Base-by-base conservation (phyloP, 2,329 filamentous ascomycete genomes). In the Ambrosiella xylebori region DNA sequence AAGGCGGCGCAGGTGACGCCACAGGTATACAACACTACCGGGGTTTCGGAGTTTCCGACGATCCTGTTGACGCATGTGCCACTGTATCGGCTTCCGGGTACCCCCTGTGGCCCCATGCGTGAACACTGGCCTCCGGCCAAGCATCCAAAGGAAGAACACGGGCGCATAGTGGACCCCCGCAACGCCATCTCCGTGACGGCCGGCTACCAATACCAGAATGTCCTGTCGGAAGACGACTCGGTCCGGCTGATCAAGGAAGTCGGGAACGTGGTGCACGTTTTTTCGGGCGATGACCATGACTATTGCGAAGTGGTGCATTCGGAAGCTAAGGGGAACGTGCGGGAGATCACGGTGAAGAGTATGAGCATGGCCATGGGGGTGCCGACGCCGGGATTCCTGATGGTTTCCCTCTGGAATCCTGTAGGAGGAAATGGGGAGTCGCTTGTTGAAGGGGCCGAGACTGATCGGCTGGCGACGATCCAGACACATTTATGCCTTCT, bases 311-410 rank as follows among this genome's bases (percentile, higher is more conserved):
- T 97, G 6, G 76, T 83, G 0, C 93, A 98, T 69, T 80, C 82
- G 2, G 76, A 80, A 15, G 80, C 83, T 60, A 82, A 82, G 62
- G 77, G 76, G 39, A 78, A 76, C 35, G 79, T 84, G 38, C 76
- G 74, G 54, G 93, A 98, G 68, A 94, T 96, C 63, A 98, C 93
- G 0, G 89, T 97, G 64, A 98, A 98, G 72, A 90, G 85, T 66
- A 81, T 94, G 63, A 94, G 84, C 65, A 95, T 91, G 88, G 89
- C 88, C 15, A 97, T 97, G 93, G 90, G 93, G 7, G 86, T 98
- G 1, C 79, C 87, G 0, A 83, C 79, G 5, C 93, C 93, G 0
- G 93, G 89, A 0, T 93, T 98, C 64, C 74, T 93, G 62, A 82
- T 96, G 71, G 79, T 89, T 45, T 95, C 88, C 67, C 74, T 98